Evolutionary conservation across 495 filamentous ascomycete species (phyloP), one percentile per base, ranked within the genome.

Genomic region (Hypoxylon lienhwacheense): DNA sequence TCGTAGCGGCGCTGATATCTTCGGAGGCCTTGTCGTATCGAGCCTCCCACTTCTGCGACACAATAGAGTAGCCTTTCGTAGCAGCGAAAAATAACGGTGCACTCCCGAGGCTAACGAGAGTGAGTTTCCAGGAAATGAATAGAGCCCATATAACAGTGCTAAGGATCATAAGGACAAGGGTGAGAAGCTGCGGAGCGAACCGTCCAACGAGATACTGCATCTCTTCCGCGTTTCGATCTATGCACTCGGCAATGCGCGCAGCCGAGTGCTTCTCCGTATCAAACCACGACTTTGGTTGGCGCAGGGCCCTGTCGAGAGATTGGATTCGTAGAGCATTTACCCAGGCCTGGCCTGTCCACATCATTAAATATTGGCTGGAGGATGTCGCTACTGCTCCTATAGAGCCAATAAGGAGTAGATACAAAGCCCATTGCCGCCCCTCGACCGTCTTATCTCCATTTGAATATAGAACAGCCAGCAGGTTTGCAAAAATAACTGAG

Each of bases 231-330:
- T 92, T 86, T 39, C 88, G 79, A 59, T 93, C 89, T 3, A 97
- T 79, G 41, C 81, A 87, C 44, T 87, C 81, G 0, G 74, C 80
- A 11, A 98, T 77, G 22, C 76, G 71, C 4, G 73, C 69, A 1
- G 87, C 70, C 0, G 74, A 79, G 69, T 97, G 89, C 29, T 72
- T 74, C 2, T 85, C 75, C 17, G 80, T 72, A 52, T 90, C 88
- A 59, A 96, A 96, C 87, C 90, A 98, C n/a, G 77, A 66, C 54
- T 79, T 82, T 8, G 91, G 89, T 66, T 97, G 93, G 28, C 80
- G 76, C 6, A 98, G 73, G 11, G 96, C 79, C 2, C 82, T 81
- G 47, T 75, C 73, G 40, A 96, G 75, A 3, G 89, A 84, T 67
- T 81, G 77, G 11, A 78, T 75, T 1, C 91, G 85, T 1, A 95